Conservation (phyloP, 257 asterid genomes). For the Echium plantagineum region DNA sequence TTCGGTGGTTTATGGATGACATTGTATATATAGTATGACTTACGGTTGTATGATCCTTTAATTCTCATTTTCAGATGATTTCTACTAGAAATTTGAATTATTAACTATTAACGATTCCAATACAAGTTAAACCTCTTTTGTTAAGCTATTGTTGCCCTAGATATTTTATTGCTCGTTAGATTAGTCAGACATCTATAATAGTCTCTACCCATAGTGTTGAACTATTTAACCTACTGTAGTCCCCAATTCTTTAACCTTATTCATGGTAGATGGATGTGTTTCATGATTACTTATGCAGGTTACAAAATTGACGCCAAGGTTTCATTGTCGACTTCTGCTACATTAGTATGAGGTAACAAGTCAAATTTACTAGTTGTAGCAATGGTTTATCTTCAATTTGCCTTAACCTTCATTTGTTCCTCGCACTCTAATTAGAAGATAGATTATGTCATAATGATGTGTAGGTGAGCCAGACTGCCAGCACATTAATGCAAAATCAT, state of each 20-base stretch:
- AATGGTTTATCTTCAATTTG: not conserved
- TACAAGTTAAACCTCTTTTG: not conserved
- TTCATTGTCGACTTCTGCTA: not conserved
- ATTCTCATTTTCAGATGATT: not conserved
- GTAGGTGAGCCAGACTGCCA: not conserved
- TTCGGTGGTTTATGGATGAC: no score
- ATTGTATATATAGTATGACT: not conserved
- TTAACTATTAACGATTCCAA: not conserved
- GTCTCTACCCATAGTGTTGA: no score
- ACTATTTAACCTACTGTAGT: no score
- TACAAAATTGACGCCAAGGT: no score
- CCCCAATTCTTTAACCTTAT: no score
- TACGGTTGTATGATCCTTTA: not conserved
- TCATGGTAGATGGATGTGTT: not conserved
- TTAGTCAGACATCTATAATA: no score
- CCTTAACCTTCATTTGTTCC: not conserved
- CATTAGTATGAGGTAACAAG: constrained; percentile 1
- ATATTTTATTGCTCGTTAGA: no score
- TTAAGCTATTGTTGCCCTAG: not conserved
- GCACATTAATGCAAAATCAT: not conserved
- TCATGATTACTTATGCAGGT: no score
- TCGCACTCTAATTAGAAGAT: not conserved
- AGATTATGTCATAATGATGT: not conserved
- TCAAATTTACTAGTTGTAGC: not conserved
- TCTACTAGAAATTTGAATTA: not conserved